Conservation (phyloP, 2,329 filamentous ascomycete species). For the Fusarium guadeloupense region DNA sequence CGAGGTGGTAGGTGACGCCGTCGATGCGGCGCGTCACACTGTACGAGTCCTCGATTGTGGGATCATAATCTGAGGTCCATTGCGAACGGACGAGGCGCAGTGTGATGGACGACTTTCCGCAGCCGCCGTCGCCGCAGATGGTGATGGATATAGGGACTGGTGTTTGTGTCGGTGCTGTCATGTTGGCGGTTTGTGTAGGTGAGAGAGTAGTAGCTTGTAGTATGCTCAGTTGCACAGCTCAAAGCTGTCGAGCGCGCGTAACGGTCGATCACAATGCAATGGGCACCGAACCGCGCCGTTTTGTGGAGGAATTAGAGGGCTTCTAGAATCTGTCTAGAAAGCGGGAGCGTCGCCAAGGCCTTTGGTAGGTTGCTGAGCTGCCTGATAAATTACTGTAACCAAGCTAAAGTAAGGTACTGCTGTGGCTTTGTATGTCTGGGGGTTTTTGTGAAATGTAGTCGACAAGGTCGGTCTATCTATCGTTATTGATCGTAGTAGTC, state of each 20-base stretch:
- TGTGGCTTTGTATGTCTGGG: neutral
- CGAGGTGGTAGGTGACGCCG: constrained; percentile 81
- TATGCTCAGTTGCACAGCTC: constrained; percentile 1
- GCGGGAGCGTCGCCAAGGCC: constrained; percentile 13
- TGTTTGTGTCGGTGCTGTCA: constrained; percentile 37
- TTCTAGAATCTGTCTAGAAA: constrained; percentile 28
- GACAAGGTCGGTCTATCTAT: constrained; percentile 1
- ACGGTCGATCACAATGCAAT: constrained; percentile 13
- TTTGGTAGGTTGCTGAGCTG: neutral
- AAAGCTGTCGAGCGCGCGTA: constrained; percentile 10
- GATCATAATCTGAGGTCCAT: constrained; percentile 86
- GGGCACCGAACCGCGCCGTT: constrained; percentile 21
- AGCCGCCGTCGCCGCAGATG: constrained; percentile 86
- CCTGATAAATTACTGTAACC: too few relatives aligned
- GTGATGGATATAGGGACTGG: constrained; percentile 75
- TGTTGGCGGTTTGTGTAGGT: constrained; percentile 3
- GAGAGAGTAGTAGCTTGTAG: neutral
- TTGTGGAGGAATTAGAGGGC: constrained; percentile 20
- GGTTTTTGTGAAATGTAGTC: too few relatives aligned
- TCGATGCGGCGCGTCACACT: constrained; percentile 82
- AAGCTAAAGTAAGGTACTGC: too few relatives aligned
- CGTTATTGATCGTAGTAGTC: constrained; percentile 28
- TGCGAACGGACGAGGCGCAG: constrained; percentile 81
- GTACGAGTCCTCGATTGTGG: constrained; percentile 86
- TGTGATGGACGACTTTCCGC: constrained; percentile 86